Conservation (phyloP, 139 green algal genomes). For the Medakamo hakoo region DNA sequence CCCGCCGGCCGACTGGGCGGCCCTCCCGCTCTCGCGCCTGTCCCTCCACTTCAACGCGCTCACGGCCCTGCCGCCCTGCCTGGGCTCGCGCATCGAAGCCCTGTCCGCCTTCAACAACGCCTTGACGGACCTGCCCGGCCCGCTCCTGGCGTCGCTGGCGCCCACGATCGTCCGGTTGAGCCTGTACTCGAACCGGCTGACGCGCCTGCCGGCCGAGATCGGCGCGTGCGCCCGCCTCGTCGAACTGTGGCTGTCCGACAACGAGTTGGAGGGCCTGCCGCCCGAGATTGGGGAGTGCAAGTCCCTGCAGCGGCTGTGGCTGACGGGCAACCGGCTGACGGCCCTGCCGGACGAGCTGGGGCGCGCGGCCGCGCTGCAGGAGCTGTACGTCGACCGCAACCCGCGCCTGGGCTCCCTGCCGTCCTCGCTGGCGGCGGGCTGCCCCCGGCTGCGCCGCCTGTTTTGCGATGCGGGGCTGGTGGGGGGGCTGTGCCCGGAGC, state of each 20-base stretch:
- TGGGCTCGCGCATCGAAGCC: not conserved
- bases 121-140: not conserved
- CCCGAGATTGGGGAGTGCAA: not conserved
- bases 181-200: not conserved
- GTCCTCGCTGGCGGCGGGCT: no score
- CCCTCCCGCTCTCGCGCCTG: not conserved
- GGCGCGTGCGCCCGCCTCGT: not conserved
- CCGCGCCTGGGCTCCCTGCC: no score
- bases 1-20: no score
- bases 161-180: not conserved
- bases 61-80: not conserved
- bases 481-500: no score
- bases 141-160: not conserved
- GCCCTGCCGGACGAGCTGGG: conserved; percentile 37
- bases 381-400: conserved; percentile 16
- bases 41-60: not conserved
- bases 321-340: conserved; percentile 33
- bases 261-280: not conserved
- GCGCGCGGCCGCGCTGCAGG: conserved; percentile 24
- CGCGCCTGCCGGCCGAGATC: not conserved
- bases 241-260: not conserved
- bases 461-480: no score
- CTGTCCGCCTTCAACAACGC: not conserved
- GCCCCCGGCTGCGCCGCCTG: no score
- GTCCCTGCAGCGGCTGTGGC: not conserved